A percentile compares a stretch with the other conserved stretches of the same genome.
Conservation (phyloP, 2,329 filamentous ascomycete species). For the Lecanicillium sp. region DNA sequence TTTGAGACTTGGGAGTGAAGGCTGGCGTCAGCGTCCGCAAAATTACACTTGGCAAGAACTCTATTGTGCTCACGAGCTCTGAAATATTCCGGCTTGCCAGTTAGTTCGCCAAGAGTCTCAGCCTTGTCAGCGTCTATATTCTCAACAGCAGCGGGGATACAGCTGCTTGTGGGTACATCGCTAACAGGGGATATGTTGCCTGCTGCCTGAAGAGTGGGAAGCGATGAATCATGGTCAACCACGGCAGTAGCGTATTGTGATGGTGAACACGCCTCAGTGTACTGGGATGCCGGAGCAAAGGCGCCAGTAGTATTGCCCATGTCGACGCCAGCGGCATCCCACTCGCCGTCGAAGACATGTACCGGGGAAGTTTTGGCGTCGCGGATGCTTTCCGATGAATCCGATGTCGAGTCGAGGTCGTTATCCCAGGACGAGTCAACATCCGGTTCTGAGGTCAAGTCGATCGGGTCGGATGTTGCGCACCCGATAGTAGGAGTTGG, state of each 20-base stretch:
- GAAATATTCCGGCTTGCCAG: slow-evolving; percentile 31
- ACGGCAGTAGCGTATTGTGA: not conserved
- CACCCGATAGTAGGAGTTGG: slow-evolving; percentile 1
- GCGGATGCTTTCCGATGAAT: not conserved
- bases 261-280: not conserved
- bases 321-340: not conserved
- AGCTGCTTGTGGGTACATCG: not conserved
- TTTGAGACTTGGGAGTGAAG: not conserved
- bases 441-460: slow-evolving; percentile 7
- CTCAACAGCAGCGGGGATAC: slow-evolving; percentile 18
- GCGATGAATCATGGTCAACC: not conserved
- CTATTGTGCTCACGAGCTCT: slow-evolving; percentile 30
- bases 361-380: not conserved
- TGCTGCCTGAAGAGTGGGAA: not conserved
- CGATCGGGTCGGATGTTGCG: slow-evolving; percentile 4
- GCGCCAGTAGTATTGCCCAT: not conserved
- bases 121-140: not conserved
- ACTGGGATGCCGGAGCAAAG: not conserved
- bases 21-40: not conserved
- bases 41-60: slow-evolving; percentile 4
- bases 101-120: slow-evolving; percentile 15
- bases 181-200: not conserved
- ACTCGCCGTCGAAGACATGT: not conserved
- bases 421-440: not conserved
- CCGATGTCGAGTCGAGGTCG: slow-evolving; percentile 1